Percentiles rank a stretch among this genome's conserved stretches.
These are phyloP conservation scores for Cladophialophora bantiana DNA, from an alignment of 2,329 filamentous ascomycete species.

Conservation along the genomic window DNA sequence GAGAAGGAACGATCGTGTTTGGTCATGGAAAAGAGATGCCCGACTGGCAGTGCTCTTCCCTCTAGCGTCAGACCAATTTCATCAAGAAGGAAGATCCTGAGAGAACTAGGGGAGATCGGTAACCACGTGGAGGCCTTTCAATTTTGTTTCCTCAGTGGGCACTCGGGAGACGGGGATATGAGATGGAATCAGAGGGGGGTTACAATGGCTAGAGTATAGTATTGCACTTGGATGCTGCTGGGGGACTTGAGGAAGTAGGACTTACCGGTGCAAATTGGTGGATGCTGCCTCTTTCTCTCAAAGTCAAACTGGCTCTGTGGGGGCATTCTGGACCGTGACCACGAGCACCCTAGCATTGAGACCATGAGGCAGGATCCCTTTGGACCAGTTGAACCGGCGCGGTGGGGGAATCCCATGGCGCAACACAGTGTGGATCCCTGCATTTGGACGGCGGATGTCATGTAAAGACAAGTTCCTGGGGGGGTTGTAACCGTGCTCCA, in stretches of 20 bases:
- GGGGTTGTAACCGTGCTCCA: background rate
- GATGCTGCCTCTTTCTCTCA: slow-evolving; percentile 16
- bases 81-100: slow-evolving; percentile 27
- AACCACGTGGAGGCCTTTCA: slow-evolving; percentile 36
- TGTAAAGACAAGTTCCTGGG: slow-evolving; percentile 11
- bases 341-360: slow-evolving; percentile 22
- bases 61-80: slow-evolving; percentile 38
- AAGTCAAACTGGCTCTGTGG: slow-evolving; percentile 26
- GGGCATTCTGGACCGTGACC: slow-evolving; percentile 18
- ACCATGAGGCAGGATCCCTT: slow-evolving; percentile 31
- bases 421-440: slow-evolving; percentile 16
- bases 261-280: slow-evolving; percentile 22
- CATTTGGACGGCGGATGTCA: slow-evolving; percentile 16
- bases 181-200: slow-evolving; percentile 25
- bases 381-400: slow-evolving; percentile 26
- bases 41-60: slow-evolving; percentile 30
- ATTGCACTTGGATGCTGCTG: slow-evolving; percentile 23
- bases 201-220: slow-evolving; percentile 23
- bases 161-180: slow-evolving; percentile 24
- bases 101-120: slow-evolving; percentile 22
- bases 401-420: slow-evolving; percentile 33
- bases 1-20: slow-evolving; percentile 36
- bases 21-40: slow-evolving; percentile 38
- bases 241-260: slow-evolving; percentile 6
- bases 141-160: slow-evolving; percentile 13